These are phyloP conservation scores for Globisporangium canariense DNA, from an alignment of 352 stramenopile genomes.

Conservation along the genomic window DNA sequence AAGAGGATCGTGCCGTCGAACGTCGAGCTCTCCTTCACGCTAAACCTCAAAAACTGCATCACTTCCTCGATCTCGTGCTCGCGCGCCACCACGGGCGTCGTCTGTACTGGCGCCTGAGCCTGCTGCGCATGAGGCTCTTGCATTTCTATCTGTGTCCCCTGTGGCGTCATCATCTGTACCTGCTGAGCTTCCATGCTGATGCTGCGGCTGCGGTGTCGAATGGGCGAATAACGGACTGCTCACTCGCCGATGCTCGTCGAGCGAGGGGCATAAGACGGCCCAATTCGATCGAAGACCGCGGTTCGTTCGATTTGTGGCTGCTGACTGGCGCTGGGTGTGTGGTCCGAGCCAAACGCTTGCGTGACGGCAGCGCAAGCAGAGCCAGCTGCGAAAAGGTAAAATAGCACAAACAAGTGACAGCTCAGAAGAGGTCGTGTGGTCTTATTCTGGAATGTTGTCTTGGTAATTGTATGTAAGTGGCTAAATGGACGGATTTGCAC, in stretches of 20 bases:
- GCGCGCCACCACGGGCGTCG: constrained; percentile 15
- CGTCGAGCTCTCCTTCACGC: constrained; percentile 63
- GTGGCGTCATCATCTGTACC: not conserved
- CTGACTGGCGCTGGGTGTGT: not conserved
- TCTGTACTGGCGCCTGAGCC: not conserved
- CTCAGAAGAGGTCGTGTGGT: not conserved
- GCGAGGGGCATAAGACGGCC: constrained; percentile 5
- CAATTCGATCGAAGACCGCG: not conserved
- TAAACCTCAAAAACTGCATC: constrained; percentile 86
- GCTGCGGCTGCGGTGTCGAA: constrained; percentile 4
- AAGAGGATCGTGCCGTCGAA: constrained; percentile 84
- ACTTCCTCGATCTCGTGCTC: constrained; percentile 84
- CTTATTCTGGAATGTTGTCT: not conserved
- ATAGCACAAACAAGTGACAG: not conserved
- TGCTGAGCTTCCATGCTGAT: constrained; percentile 7
- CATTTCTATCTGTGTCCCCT: not conserved
- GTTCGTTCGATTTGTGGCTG: not conserved
- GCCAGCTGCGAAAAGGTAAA: not conserved
- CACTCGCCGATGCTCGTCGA: not conserved
- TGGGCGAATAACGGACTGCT: constrained; percentile 1
- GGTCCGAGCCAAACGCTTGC: not conserved
- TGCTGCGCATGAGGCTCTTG: not conserved
- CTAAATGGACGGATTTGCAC: not conserved
- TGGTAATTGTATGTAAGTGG: not conserved
- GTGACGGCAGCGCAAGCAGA: not conserved